Evolutionary conservation across 495 filamentous ascomycete genomes (phyloP).

Genomic region (Hypoxylon intermedium): DNA sequence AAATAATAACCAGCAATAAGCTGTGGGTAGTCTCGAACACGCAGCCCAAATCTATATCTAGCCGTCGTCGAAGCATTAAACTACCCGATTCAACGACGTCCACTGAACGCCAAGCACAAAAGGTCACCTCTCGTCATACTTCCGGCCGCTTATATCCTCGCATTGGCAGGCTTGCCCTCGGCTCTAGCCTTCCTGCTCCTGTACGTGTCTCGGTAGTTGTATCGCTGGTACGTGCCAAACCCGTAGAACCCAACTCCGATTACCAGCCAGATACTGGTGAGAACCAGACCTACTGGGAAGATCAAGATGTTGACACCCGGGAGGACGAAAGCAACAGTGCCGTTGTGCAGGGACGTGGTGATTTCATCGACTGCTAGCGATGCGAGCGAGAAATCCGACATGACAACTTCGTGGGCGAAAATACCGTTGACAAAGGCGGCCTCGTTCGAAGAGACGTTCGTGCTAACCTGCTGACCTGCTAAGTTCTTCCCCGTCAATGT

Average conservation of each 20-base stretch:
- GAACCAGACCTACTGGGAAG: conserved; percentile 70
- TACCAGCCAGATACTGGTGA: conserved; percentile 67
- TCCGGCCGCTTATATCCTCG: conserved; percentile 43
- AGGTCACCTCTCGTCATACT: background rate
- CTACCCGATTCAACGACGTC: conserved; percentile 8
- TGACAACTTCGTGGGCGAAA: conserved; percentile 60
- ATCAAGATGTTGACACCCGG: conserved; percentile 71
- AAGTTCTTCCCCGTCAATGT: conserved; percentile 60
- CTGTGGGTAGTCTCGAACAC: conserved; percentile 14
- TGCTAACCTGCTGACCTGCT: conserved; percentile 56
- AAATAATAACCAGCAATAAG: conserved; percentile 20
- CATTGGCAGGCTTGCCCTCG: conserved; percentile 40
- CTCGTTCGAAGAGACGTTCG: conserved; percentile 68
- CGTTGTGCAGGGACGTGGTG: conserved; percentile 44
- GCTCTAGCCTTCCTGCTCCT: conserved; percentile 57
- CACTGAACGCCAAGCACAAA: conserved; percentile 15
- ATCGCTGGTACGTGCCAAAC: conserved; percentile 67
- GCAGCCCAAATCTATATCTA: conserved; percentile 24
- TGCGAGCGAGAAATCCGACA: conserved; percentile 52
- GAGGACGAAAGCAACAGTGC: conserved; percentile 64
- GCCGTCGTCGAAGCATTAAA: conserved; percentile 21
- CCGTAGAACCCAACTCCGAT: conserved; percentile 63
- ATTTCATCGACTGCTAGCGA: conserved; percentile 48
- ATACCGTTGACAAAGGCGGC: conserved; percentile 74
- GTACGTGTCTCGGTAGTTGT: conserved; percentile 69